These are phyloP conservation scores for Chernovozyma sophiae-reginae DNA, from an alignment of 1,139 yeast species.

Conservation along the genomic window DNA sequence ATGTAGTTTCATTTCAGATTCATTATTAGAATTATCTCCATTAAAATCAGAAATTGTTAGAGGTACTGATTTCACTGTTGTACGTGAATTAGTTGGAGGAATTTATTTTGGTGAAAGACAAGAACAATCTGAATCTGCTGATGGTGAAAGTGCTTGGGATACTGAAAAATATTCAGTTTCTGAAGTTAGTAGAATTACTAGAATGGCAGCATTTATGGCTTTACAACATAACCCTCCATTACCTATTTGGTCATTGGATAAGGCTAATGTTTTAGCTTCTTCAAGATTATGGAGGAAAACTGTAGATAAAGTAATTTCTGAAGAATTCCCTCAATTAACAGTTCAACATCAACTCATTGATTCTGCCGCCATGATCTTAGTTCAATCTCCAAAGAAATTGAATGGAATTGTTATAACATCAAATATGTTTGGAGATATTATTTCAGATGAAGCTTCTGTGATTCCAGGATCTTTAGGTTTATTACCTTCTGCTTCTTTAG, in stretches of 20 bases:
- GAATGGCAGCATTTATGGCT: slow-evolving; percentile 98
- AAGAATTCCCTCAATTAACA: slow-evolving; percentile 84
- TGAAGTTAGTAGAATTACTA: slow-evolving; percentile 90
- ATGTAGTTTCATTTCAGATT: slow-evolving; percentile 88
- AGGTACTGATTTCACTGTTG: slow-evolving; percentile 90
- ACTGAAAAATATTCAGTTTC: slow-evolving; percentile 87
- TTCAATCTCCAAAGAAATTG: slow-evolving; percentile 82
- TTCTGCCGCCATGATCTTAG: slow-evolving; percentile 96
- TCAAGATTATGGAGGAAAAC: slow-evolving; percentile 95
- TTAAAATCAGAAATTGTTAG: slow-evolving; percentile 75
- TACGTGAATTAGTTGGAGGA: slow-evolving; percentile 96
- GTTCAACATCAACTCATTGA: slow-evolving; percentile 94
- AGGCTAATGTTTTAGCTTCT: slow-evolving; percentile 95
- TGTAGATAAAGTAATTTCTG: slow-evolving; percentile 75
- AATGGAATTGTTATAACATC: slow-evolving; percentile 90
- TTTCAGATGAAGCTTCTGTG: slow-evolving; percentile 95
- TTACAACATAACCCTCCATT: slow-evolving; percentile 88
- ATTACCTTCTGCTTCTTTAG: slow-evolving; percentile 92
- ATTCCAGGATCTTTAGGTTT: slow-evolving; percentile 97
- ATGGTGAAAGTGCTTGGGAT: slow-evolving; percentile 71
- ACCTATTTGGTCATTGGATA: slow-evolving; percentile 93
- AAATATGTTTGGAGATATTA: slow-evolving; percentile 97
- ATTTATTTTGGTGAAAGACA: slow-evolving; percentile 93
- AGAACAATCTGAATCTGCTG: slow-evolving; percentile 82
- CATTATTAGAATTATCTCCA: slow-evolving; percentile 81